A percentile compares a stretch with the other conserved stretches of the same genome.
Evolutionary conservation across 495 filamentous ascomycete genomes (phyloP).

Genomic region (Podospora pseudocomata): DNA sequence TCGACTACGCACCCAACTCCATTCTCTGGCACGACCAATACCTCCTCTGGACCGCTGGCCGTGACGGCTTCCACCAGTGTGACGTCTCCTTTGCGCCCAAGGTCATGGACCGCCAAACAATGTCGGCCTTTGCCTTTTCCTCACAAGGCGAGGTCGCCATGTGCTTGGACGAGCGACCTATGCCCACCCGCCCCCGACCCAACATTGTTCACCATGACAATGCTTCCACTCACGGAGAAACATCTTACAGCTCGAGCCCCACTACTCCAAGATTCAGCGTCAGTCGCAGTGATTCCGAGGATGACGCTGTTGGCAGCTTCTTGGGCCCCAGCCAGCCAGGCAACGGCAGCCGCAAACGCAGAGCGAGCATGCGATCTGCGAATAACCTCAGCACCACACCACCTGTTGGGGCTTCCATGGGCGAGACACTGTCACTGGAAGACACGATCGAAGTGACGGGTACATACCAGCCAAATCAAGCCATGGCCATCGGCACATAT

Average conservation of each 20-base stretch:
- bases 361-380: slow-evolving; percentile 37
- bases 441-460: slow-evolving; percentile 57
- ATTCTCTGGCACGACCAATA: slow-evolving; percentile 90
- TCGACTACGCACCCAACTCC: slow-evolving; percentile 66
- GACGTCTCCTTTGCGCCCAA: slow-evolving; percentile 80
- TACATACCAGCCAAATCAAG: slow-evolving; percentile 52
- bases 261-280: slow-evolving; percentile 46
- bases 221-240: slow-evolving; percentile 14
- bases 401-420: slow-evolving; percentile 48
- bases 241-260: slow-evolving; percentile 44
- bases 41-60: slow-evolving; percentile 85
- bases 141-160: slow-evolving; percentile 57
- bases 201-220: slow-evolving; percentile 30
- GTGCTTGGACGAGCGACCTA: slow-evolving; percentile 50
- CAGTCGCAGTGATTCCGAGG: slow-evolving; percentile 65
- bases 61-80: slow-evolving; percentile 82
- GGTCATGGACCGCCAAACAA: slow-evolving; percentile 66
- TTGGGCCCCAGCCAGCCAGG: slow-evolving; percentile 45
- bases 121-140: slow-evolving; percentile 62
- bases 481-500: slow-evolving; percentile 59
- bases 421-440: slow-evolving; percentile 57
- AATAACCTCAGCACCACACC: slow-evolving; percentile 54
- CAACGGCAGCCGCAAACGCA: slow-evolving; percentile 36
- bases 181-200: slow-evolving; percentile 37
- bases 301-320: slow-evolving; percentile 59